These are phyloP conservation scores for Albatrellus sp. DNA, from an alignment of 1,284 basidiomycete genomes.

Conservation along the genomic window DNA sequence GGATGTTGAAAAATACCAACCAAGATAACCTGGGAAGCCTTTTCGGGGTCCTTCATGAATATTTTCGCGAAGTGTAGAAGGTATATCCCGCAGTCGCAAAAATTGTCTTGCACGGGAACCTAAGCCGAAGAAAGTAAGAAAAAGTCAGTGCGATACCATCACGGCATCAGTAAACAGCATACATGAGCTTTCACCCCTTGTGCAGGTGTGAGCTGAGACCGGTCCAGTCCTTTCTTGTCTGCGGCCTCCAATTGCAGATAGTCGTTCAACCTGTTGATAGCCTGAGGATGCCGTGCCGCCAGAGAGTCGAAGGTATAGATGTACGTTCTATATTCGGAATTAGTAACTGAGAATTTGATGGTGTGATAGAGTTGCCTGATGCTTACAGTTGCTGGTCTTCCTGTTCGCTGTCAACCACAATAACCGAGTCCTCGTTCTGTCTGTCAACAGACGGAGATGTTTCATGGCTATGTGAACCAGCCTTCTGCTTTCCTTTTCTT, in stretches of 20 bases:
- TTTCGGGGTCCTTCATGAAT: conserved; percentile 49
- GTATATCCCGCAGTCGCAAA: conserved; percentile 78
- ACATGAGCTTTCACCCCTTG: conserved; percentile 36
- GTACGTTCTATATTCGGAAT: conserved; percentile 38
- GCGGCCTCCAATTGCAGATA: conserved; percentile 76
- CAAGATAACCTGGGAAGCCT: conserved; percentile 33
- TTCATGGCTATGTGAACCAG: not conserved
- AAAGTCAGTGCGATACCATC: not conserved
- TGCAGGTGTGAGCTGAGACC: conserved; percentile 29
- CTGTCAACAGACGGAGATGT: not conserved
- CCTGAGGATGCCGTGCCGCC: conserved; percentile 53
- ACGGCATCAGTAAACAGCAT: conserved; percentile 11
- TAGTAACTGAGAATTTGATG: not conserved
- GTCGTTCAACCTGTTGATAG: conserved; percentile 42
- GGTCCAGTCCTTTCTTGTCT: conserved; percentile 49
- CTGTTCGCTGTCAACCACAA: not conserved
- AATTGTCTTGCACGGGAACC: conserved; percentile 77
- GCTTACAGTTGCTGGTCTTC: too few species aligned
- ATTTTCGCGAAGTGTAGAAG: conserved; percentile 68
- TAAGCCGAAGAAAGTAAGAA: conserved; percentile 18
- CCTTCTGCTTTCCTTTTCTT: conserved; percentile 10
- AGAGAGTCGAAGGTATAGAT: conserved; percentile 88
- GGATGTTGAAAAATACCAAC: conserved; percentile 13
- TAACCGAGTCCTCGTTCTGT: not conserved
- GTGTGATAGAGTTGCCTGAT: not conserved